Conservation (phyloP, 441 rosid genomes). For the California macrophylla region DNA sequence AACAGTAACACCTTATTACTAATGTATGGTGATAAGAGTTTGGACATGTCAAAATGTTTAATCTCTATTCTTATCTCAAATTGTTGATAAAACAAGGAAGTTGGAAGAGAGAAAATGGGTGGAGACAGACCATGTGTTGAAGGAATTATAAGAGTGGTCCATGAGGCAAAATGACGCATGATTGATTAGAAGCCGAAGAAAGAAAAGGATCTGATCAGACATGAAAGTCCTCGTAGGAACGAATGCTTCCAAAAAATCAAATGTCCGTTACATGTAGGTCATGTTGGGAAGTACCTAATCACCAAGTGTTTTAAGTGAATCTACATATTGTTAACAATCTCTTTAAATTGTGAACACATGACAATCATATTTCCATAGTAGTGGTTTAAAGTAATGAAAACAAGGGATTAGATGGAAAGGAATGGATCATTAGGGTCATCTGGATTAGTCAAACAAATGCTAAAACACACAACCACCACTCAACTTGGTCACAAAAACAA, state of each 20-base stretch:
- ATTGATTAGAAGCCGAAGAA: not conserved
- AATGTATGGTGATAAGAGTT: not conserved
- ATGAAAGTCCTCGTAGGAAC: not conserved
- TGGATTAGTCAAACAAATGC: not conserved
- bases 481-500: not conserved
- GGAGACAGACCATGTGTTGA: not conserved
- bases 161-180: not conserved
- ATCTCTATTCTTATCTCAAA: not conserved
- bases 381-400: too few species aligned
- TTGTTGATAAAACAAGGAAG: not conserved
- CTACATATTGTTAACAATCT: too few species aligned
- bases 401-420: not conserved
- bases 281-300: too few species aligned
- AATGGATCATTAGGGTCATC: not conserved
- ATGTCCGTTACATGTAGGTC: too few species aligned
- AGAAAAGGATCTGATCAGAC: too few species aligned
- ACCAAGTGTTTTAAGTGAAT: too few species aligned
- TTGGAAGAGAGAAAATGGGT: not conserved
- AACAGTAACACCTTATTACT: not conserved
- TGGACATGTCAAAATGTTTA: not conserved
- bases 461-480: not conserved
- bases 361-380: not conserved
- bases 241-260: too few species aligned
- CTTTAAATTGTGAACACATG: too few species aligned
- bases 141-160: not conserved